These are phyloP conservation scores for Tagetes erecta DNA, from an alignment of 129 eudicot species.

Conservation along the genomic window DNA sequence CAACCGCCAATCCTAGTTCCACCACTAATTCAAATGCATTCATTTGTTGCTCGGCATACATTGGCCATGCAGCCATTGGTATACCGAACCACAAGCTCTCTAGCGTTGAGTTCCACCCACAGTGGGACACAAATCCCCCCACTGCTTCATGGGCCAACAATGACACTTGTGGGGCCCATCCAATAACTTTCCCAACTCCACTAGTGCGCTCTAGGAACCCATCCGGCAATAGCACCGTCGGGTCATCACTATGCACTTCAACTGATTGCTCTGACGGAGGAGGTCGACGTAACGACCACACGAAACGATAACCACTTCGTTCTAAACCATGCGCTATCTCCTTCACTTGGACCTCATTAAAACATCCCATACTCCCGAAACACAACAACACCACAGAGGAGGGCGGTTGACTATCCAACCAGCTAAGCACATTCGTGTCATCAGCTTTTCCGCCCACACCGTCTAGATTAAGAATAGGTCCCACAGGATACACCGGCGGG, in stretches of 20 bases:
- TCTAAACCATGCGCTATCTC: conserved; percentile 50
- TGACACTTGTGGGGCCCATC: conserved; percentile 54
- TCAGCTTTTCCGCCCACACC: not conserved
- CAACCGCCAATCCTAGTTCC: conserved; percentile 37
- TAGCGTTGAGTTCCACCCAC: conserved; percentile 57
- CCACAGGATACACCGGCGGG: conserved; percentile 37
- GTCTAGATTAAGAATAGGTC: conserved; percentile 32
- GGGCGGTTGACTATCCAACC: conserved; percentile 38
- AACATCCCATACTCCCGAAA: conserved; percentile 52
- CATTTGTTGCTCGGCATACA: conserved; percentile 40
- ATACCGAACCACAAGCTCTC: conserved; percentile 51
- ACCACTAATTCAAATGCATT: conserved; percentile 22
- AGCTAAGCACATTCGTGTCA: conserved; percentile 10
- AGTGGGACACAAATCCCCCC: conserved; percentile 52
- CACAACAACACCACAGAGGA: conserved; percentile 55
- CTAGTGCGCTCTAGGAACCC: conserved; percentile 45
- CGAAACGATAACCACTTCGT: conserved; percentile 30
- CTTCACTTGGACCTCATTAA: conserved; percentile 36
- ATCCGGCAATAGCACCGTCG: conserved; percentile 31
- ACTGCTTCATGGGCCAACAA: conserved; percentile 46
- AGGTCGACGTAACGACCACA: conserved; percentile 45
- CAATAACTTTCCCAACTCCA: conserved; percentile 42
- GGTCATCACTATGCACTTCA: conserved; percentile 16
- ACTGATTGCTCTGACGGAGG: not conserved
- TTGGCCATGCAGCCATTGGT: conserved; percentile 42